These are phyloP conservation scores for Starmerella roubikii DNA, from an alignment of 805 yeast species.

Conservation along the genomic window DNA sequence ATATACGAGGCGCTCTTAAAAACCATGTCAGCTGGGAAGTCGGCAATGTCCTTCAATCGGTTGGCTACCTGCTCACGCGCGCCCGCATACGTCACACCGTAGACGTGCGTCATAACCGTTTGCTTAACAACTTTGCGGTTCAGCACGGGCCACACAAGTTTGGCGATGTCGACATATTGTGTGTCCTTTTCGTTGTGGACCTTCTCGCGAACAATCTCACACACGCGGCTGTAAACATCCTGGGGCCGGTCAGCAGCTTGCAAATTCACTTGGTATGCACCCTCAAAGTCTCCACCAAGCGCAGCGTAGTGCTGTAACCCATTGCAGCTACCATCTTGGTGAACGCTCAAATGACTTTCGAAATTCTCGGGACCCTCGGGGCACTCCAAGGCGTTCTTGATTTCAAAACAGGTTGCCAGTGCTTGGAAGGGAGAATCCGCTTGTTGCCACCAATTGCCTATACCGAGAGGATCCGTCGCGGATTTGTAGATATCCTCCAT, in stretches of 20 bases:
- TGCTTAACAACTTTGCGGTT: constrained; percentile 86
- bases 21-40: constrained; percentile 34
- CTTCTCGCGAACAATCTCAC: constrained; percentile 33
- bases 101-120: constrained; percentile 96
- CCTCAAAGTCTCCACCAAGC: constrained; percentile 53
- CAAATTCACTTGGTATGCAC: constrained; percentile 49
- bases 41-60: constrained; percentile 51
- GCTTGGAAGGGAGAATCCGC: constrained; percentile 56
- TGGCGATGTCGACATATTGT: constrained; percentile 21
- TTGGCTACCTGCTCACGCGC: constrained; percentile 80
- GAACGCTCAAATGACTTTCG: constrained; percentile 42
- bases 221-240: constrained; percentile 47
- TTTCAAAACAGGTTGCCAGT: constrained; percentile 42
- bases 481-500: constrained; percentile 32
- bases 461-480: constrained; percentile 36
- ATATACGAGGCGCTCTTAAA: constrained; percentile 47
- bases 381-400: constrained; percentile 35
- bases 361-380: constrained; percentile 36
- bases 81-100: constrained; percentile 91
- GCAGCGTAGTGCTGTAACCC: constrained; percentile 62
- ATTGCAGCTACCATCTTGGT: constrained; percentile 57
- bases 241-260: constrained; percentile 44
- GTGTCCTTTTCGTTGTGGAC: constrained; percentile 36
- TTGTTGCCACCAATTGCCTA: constrained; percentile 38
- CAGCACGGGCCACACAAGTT: constrained; percentile 45